Evolutionary conservation across 352 stramenopile genomes (phyloP).

Genomic region (Phytopythium oedochilum): DNA sequence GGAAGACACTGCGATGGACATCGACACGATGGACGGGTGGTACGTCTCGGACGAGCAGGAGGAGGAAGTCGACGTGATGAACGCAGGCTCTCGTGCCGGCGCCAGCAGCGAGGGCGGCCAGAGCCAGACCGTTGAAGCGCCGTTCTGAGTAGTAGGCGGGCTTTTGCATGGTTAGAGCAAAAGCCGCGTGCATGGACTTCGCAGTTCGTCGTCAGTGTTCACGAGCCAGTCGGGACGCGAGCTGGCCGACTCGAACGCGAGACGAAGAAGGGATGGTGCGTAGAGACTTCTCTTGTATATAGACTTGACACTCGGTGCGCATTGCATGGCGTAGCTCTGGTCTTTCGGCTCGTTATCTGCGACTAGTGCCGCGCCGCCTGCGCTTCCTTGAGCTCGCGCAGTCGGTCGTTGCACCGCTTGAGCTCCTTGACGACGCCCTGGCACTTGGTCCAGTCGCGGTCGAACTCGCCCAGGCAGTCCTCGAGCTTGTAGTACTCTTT

Average conservation of each 20-base stretch:
- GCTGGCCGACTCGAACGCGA: not conserved
- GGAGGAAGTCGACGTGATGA: conserved; percentile 54
- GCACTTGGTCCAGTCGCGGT: conserved; percentile 87
- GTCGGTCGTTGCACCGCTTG: conserved; percentile 68
- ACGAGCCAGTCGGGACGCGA: too few species aligned
- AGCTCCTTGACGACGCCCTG: conserved; percentile 77
- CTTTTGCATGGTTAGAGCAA: not conserved
- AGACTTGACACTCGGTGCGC: too few species aligned
- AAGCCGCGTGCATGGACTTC: not conserved
- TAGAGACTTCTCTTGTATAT: too few species aligned
- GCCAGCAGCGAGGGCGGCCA: conserved; percentile 21
- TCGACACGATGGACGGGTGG: conserved; percentile 88
- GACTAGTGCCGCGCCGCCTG: conserved; percentile 11
- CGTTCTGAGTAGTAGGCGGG: conserved; percentile 34
- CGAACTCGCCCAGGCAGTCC: conserved; percentile 74
- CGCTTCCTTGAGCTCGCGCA: conserved; percentile 47
- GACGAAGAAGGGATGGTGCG: not conserved
- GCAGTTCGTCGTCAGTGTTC: too few species aligned
- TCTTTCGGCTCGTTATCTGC: not conserved
- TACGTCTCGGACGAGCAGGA: conserved; percentile 84
- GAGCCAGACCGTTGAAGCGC: conserved; percentile 68
- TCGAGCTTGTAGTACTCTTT: conserved; percentile 86
- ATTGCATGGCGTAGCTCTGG: too few species aligned
- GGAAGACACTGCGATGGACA: conserved; percentile 85
- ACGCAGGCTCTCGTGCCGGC: conserved; percentile 8